These are phyloP conservation scores for Tolypocladium guangdongense DNA, from an alignment of 2,329 filamentous ascomycete species.

Conservation along the genomic window DNA sequence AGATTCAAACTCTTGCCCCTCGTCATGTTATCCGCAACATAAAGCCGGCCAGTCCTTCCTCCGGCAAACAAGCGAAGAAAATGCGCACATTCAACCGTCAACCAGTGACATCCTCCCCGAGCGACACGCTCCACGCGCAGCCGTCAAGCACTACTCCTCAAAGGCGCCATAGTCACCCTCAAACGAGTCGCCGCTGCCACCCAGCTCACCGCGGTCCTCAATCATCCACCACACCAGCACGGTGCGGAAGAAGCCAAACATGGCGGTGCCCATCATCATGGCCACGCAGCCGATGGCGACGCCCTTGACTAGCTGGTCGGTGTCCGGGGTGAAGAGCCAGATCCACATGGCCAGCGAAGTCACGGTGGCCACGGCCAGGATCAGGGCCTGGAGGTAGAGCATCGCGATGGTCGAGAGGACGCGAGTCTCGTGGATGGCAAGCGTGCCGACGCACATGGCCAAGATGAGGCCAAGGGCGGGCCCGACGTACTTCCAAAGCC, in stretches of 20 bases:
- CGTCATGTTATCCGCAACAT: no score
- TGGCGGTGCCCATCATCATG: conserved; percentile 15
- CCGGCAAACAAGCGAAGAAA: no score
- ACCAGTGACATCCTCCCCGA: no score
- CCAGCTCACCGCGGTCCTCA: neutral
- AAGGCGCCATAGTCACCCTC: neutral
- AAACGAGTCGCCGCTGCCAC: neutral
- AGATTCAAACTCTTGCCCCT: no score
- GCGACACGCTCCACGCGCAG: no score
- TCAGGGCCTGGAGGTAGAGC: conserved; percentile 15
- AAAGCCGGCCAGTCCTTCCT: no score
- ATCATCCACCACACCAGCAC: conserved; percentile 16
- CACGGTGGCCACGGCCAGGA: conserved; percentile 11
- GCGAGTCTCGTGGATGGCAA: conserved; percentile 15
- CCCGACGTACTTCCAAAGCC: conserved; percentile 15
- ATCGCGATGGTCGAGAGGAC: conserved; percentile 14
- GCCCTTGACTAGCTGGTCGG: conserved; percentile 11
- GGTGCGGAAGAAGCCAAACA: conserved; percentile 17
- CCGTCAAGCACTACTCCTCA: no score
- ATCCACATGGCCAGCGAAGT: conserved; percentile 11
- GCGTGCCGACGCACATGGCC: conserved; percentile 11
- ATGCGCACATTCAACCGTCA: no score
- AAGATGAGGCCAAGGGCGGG: conserved; percentile 8
- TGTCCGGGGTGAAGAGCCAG: conserved; percentile 11
- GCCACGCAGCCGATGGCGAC: conserved; percentile 15